Percentiles rank a stretch among this genome's conserved stretches.
Evolutionary conservation across 768 basidiomycete genomes (phyloP).

Genomic region (Leccinum rimulosum): DNA sequence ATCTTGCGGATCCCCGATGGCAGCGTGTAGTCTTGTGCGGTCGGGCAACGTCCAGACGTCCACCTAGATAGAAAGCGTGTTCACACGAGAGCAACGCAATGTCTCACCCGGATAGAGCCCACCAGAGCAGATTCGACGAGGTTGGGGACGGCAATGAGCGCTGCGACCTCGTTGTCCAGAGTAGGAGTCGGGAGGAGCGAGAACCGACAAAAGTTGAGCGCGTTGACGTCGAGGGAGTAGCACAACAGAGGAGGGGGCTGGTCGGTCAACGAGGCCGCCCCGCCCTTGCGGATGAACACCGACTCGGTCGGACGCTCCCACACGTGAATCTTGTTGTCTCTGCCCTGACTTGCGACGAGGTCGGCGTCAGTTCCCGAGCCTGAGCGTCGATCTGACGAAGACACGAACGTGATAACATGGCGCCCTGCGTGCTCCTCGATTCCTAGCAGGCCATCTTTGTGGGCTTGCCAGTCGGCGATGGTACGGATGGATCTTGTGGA

Average conservation of each 20-base stretch:
- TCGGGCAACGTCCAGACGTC: conserved; percentile 85
- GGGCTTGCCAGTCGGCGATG: conserved; percentile 72
- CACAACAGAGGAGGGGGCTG: conserved; percentile 48
- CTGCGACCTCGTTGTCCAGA: conserved; percentile 25
- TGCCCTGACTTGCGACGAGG: conserved; percentile 52
- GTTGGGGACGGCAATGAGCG: conserved; percentile 80
- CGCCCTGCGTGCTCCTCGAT: conserved; percentile 66
- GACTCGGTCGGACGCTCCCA: conserved; percentile 58
- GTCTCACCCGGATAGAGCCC: conserved; percentile 15
- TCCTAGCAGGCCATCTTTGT: conserved; percentile 73
- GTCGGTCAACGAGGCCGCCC: conserved; percentile 52
- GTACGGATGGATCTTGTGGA: conserved; percentile 77
- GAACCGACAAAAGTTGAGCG: conserved; percentile 92
- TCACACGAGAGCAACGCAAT: not conserved
- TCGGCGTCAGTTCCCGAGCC: not conserved
- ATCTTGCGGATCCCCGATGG: conserved; percentile 57
- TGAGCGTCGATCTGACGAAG: not conserved
- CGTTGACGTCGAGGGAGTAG: conserved; percentile 85
- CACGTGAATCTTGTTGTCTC: conserved; percentile 83
- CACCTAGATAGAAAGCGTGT: conserved; percentile 44
- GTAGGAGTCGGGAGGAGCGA: conserved; percentile 48
- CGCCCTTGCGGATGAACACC: conserved; percentile 46
- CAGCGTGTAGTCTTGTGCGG: conserved; percentile 72
- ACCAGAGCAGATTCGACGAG: conserved; percentile 86
- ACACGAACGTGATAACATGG: conserved; percentile 72